These are phyloP conservation scores for Cladosporium sp. DNA, from an alignment of 2,329 filamentous ascomycete genomes.

Conservation along the genomic window DNA sequence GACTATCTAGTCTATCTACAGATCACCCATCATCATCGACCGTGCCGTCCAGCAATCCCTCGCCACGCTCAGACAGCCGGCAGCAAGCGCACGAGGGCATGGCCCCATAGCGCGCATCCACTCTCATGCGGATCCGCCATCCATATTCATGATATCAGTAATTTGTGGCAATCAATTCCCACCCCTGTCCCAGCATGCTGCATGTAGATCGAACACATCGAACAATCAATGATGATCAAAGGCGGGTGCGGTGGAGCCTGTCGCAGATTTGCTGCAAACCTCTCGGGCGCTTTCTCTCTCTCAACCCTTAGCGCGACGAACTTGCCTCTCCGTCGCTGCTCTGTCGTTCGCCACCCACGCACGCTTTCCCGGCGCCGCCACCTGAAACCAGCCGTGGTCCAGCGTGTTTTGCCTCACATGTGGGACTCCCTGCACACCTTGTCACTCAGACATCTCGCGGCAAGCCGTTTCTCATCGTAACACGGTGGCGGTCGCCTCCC, in stretches of 20 bases:
- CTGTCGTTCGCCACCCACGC: background rate
- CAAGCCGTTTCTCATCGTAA: slow-evolving; percentile 9
- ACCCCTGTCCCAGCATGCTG: slow-evolving; percentile 16
- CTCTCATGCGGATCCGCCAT: background rate
- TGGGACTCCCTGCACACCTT: background rate
- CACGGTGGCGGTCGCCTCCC: background rate
- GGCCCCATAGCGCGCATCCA: background rate
- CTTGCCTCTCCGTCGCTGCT: background rate
- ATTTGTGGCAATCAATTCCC: slow-evolving; percentile 3
- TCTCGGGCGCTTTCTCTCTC: slow-evolving; percentile 12
- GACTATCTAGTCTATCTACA: background rate
- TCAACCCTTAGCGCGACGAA: slow-evolving; percentile 11
- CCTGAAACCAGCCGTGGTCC: slow-evolving; percentile 13
- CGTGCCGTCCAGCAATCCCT: slow-evolving; percentile 5
- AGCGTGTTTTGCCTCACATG: slow-evolving; percentile 11
- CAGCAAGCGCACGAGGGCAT: background rate
- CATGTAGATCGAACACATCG: slow-evolving; percentile 17
- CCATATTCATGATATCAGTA: background rate
- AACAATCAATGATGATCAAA: slow-evolving; percentile 3
- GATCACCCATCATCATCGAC: background rate
- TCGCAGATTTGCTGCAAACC: slow-evolving; percentile 19
- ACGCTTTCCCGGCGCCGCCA: background rate
- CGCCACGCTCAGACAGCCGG: slow-evolving; percentile 17
- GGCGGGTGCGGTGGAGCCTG: slow-evolving; percentile 10
- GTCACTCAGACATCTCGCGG: slow-evolving; percentile 6